phyloP scores from a whole-genome alignment of 352 stramenopile genomes.

The Globisporangium cederbergense region DNA sequence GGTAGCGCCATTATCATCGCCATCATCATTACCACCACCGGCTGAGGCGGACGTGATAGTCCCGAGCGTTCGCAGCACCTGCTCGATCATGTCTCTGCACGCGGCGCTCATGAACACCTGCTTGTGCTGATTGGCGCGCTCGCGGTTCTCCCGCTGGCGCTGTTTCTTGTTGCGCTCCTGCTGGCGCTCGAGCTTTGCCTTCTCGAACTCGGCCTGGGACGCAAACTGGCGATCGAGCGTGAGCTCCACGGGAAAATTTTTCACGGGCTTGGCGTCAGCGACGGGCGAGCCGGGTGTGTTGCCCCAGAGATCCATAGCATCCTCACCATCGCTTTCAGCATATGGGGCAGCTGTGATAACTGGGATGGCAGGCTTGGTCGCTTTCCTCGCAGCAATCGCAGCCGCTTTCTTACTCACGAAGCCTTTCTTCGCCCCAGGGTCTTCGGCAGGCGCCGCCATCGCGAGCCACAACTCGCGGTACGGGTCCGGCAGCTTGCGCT shows the following conservation, averaged over 20 bases:
- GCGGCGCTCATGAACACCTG: conserved; percentile 89
- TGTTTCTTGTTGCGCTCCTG: conserved; percentile 76
- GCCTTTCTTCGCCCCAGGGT: conserved; percentile 13
- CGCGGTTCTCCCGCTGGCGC: conserved; percentile 87
- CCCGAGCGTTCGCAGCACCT: conserved; percentile 56
- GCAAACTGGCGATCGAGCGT: conserved; percentile 77
- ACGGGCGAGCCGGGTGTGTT: conserved; percentile 12
- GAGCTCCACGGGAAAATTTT: conserved; percentile 29
- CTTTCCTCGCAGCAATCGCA: conserved; percentile 1
- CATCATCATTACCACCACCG: conserved; percentile 13
- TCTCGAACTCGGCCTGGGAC: conserved; percentile 67
- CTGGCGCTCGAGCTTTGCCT: conserved; percentile 41
- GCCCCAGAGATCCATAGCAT: conserved; percentile 44
- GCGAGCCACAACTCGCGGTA: conserved; percentile 93
- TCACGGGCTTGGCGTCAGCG: conserved; percentile 11
- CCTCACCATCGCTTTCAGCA: conserved; percentile 1
- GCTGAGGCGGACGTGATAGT: conserved; percentile 16
- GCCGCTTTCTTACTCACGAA: conserved; percentile 11
- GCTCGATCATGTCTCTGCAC: conserved; percentile 87
- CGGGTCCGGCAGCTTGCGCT: conserved; percentile 95
- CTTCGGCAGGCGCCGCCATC: conserved; percentile 22
- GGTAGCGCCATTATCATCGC: conserved; percentile 3
- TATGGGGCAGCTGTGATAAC: not conserved
- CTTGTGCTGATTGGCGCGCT: conserved; percentile 88
- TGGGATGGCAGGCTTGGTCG: not conserved